Base-by-base conservation (phyloP, 495 filamentous ascomycete species). In the Penicillium canariense region DNA sequence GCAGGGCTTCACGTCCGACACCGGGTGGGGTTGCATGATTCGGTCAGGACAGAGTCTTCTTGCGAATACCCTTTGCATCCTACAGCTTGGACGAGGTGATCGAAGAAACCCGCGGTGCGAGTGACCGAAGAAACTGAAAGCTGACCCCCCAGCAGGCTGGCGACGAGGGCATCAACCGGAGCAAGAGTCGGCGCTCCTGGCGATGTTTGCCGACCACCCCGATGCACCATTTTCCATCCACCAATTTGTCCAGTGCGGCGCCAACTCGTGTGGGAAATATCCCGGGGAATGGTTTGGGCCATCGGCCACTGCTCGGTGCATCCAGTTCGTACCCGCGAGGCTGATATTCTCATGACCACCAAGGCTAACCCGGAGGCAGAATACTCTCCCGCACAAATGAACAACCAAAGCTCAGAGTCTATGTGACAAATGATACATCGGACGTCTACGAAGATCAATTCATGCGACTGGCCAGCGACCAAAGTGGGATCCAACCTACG, bases 1-100 rank as follows among this genome's bases (percentile, higher is more conserved):
- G 25, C 77, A 78, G 22, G 92, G 91, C 17, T 99, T 99, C 73
- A 86, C 90, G 18, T 93, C 89, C 2, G 95, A 99, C 70, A 90
- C 89, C 0, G 94, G 94, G 30, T 99, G 95, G 91, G 95, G 95
- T 1, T 99, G 95, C 64, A 99, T 99, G 95, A 97, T 99, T 59
- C 80, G 95, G 60, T 96, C 93, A 0, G 95, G 94, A 10, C 95
- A 99, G 73, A 89, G 90, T 60, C 76, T 99, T 14, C 75, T 99
- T 28, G 94, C 92, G 31, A 97, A 97, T 67, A 80, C 93, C 4
- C 72, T 97, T 50, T 66, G 79, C 10, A 80, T 87, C 20, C 70
- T 92, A 32, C 76, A 76, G 43, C 74, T 96, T 27, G 94, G 94
- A 5, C 84, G 94, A 80, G 88, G 90, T 91, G 9, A 48, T 27